These are phyloP conservation scores for Fraxinus pennsylvanica DNA, from an alignment of 257 asterid species.

Conservation along the genomic window DNA sequence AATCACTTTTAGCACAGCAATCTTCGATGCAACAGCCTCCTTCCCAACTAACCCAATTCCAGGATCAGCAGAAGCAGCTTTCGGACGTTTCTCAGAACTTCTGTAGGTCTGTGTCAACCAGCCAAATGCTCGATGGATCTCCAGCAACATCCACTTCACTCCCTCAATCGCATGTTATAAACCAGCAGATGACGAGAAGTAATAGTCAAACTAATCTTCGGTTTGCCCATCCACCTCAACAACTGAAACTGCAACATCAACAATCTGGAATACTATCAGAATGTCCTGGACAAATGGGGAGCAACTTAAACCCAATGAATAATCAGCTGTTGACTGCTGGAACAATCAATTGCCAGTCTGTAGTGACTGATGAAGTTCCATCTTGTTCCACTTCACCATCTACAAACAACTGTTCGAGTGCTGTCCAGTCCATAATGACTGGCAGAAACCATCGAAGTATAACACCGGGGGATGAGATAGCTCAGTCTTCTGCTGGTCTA, in stretches of 20 bases:
- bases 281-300: slow-evolving; percentile 51
- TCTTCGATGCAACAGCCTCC: slow-evolving; percentile 50
- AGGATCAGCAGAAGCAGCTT: slow-evolving; percentile 64
- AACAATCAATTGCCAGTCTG: slow-evolving; percentile 58
- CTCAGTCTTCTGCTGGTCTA: slow-evolving; percentile 54
- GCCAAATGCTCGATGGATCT: slow-evolving; percentile 50
- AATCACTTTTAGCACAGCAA: slow-evolving; percentile 56
- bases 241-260: slow-evolving; percentile 45
- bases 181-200: slow-evolving; percentile 49
- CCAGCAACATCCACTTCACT: slow-evolving; percentile 44
- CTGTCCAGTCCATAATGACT: slow-evolving; percentile 50
- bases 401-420: slow-evolving; percentile 68
- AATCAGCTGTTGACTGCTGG: slow-evolving; percentile 59
- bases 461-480: slow-evolving; percentile 48
- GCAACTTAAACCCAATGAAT: slow-evolving; percentile 35
- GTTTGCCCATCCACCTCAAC: slow-evolving; percentile 50
- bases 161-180: slow-evolving; percentile 45
- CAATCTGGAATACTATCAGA: slow-evolving; percentile 56
- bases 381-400: slow-evolving; percentile 97
- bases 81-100: slow-evolving; percentile 50
- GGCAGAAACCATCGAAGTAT: slow-evolving; percentile 42
- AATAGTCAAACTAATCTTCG: slow-evolving; percentile 47
- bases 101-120: slow-evolving; percentile 48
- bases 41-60: slow-evolving; percentile 42
- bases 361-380: slow-evolving; percentile 78